A percentile compares a stretch with the other conserved stretches of the same genome.
Conservation (phyloP, 768 basidiomycete genomes). For the Termitomyces sp. region DNA sequence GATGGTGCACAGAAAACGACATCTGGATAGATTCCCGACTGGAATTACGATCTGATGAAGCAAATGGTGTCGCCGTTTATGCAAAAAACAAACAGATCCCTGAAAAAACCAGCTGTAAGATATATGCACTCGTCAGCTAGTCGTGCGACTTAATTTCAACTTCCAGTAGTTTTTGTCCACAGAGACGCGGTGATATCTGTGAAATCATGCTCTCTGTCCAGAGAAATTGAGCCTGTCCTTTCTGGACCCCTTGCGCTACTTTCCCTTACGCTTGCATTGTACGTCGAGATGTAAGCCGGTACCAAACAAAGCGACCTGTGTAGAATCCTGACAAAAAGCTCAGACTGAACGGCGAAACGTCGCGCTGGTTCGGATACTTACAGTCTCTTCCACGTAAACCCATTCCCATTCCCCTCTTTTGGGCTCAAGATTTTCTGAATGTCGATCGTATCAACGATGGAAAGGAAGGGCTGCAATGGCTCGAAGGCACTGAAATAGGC, state of each 20-base stretch:
- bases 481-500: conserved; percentile 41
- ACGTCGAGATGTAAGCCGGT: conserved; percentile 57
- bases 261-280: conserved; percentile 61
- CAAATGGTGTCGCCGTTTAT: conserved; percentile 35
- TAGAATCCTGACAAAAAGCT: conserved; percentile 6
- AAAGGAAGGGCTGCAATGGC: conserved; percentile 33
- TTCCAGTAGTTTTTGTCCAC: conserved; percentile 63
- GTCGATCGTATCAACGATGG: conserved; percentile 30
- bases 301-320: conserved; percentile 10
- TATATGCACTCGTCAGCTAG: conserved; percentile 1
- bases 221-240: conserved; percentile 40
- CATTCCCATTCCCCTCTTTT: conserved; percentile 63
- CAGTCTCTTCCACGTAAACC: conserved; percentile 54
- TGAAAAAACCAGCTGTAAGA: conserved; percentile 36
- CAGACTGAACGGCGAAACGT: conserved; percentile 48
- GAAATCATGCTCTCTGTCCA: conserved; percentile 49
- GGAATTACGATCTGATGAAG: conserved; percentile 28
- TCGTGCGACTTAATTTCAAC: neutral
- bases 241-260: conserved; percentile 62
- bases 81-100: conserved; percentile 32
- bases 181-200: conserved; percentile 62
- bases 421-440: conserved; percentile 31
- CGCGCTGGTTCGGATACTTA: conserved; percentile 66
- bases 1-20: conserved; percentile 49
- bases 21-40: conserved; percentile 48